phyloP scores from a whole-genome alignment of 2,329 filamentous ascomycete species.

The Dothiorella sarmentorum region DNA sequence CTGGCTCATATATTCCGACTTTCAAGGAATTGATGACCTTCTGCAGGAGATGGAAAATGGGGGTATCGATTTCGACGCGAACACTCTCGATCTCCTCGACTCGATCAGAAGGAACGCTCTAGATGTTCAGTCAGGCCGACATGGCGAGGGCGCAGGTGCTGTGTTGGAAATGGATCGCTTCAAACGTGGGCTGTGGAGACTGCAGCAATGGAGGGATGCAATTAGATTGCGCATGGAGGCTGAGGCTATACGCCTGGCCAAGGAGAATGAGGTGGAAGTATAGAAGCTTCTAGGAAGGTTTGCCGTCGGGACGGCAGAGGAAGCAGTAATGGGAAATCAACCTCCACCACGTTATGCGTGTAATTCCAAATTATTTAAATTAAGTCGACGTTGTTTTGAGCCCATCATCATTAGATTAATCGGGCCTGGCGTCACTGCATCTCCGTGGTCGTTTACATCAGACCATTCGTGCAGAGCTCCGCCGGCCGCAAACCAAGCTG shows the following conservation, averaged over 20 bases:
- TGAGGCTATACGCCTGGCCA: slow-evolving; percentile 19
- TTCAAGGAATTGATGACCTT: slow-evolving; percentile 52
- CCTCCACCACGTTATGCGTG: neutral
- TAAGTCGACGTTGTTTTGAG: neutral
- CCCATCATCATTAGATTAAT: neutral
- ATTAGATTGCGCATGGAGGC: slow-evolving; percentile 30
- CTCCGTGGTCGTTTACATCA: neutral
- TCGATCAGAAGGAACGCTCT: slow-evolving; percentile 31
- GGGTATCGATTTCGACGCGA: slow-evolving; percentile 56
- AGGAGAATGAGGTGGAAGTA: slow-evolving; percentile 1
- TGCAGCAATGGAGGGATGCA: slow-evolving; percentile 31
- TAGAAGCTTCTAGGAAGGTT: neutral
- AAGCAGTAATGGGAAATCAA: neutral
- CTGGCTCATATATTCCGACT: slow-evolving; percentile 61
- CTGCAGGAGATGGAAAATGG: slow-evolving; percentile 64
- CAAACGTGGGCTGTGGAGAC: slow-evolving; percentile 28
- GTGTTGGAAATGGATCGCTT: slow-evolving; percentile 38
- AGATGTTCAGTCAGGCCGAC: slow-evolving; percentile 24
- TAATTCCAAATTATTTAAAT: neutral
- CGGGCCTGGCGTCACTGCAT: neutral
- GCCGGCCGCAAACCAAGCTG: neutral
- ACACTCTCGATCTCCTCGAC: slow-evolving; percentile 43
- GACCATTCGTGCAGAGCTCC: neutral
- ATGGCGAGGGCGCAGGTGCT: slow-evolving; percentile 28
- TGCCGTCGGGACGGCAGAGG: neutral